Conservation (phyloP, 192 early-diverging fungal genomes). For the Coemansia sp. region DNA sequence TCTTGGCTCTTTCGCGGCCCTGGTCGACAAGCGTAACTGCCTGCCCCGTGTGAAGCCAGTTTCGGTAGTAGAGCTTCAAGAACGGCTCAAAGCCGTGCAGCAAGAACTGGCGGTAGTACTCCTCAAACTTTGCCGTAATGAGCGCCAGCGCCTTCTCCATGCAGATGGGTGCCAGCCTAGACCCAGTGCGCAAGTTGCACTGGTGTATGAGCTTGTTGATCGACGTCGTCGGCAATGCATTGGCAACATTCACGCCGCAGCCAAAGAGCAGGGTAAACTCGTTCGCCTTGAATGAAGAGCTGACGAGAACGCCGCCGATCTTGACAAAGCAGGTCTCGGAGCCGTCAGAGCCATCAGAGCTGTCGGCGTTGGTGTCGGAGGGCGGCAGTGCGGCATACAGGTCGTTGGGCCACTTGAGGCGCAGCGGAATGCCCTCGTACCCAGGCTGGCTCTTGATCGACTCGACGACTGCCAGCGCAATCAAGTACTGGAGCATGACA, state of each 20-base stretch:
- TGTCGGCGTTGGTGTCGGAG: conserved; percentile 14
- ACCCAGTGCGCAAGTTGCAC: conserved; percentile 57
- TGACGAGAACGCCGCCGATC: conserved; percentile 91
- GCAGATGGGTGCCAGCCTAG: conserved; percentile 41
- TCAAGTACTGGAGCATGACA: conserved; percentile 95
- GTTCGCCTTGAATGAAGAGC: conserved; percentile 70
- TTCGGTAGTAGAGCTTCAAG: conserved; percentile 74
- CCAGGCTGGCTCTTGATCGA: conserved; percentile 68
- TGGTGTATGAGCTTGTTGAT: conserved; percentile 79
- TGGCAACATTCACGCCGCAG: conserved; percentile 85
- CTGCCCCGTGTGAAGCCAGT: conserved; percentile 88
- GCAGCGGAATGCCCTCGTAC: conserved; percentile 80
- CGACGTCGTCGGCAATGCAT: conserved; percentile 82
- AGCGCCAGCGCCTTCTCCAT: conserved; percentile 52
- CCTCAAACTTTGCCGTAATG: conserved; percentile 74
- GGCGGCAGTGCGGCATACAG: conserved; percentile 71
- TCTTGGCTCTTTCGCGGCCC: conserved; percentile 61
- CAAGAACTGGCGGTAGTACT: conserved; percentile 75
- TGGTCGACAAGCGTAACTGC: conserved; percentile 66
- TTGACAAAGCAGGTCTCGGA: conserved; percentile 60
- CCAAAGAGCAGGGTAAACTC: conserved; percentile 86
- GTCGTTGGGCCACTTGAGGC: conserved; percentile 99
- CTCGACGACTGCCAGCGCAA: conserved; percentile 82
- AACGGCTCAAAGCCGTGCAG: conserved; percentile 72
- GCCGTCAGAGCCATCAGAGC: conserved; percentile 36